phyloP scores from a whole-genome alignment of 345 rosid genomes.

The Arabis hirsuta region DNA sequence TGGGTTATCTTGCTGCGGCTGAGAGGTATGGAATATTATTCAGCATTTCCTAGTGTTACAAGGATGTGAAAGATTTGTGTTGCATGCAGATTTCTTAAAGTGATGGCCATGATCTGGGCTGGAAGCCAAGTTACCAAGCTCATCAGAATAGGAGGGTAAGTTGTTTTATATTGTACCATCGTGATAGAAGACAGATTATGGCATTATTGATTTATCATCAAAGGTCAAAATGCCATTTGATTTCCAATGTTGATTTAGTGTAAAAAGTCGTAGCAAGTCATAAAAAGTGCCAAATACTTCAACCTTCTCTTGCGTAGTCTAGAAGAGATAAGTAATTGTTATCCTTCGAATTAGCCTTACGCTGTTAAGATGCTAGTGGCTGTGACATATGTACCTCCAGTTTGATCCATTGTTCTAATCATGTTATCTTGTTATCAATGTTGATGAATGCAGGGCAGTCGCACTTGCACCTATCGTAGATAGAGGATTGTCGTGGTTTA shows the following conservation, averaged over 20 bases:
- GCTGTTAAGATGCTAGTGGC: no score
- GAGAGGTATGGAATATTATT: constrained; percentile 58
- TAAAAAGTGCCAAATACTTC: no score
- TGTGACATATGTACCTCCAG: background rate
- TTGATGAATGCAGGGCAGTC: constrained; percentile 68
- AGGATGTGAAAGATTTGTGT: constrained; percentile 25
- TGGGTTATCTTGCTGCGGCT: constrained; percentile 80
- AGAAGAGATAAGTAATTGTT: no score
- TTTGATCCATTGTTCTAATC: background rate
- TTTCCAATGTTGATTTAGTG: no score
- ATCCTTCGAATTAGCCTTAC: no score
- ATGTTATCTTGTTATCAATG: background rate
- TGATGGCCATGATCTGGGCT: constrained; percentile 98
- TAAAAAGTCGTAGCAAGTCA: no score
- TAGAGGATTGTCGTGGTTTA: constrained; percentile 83
- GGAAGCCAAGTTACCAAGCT: constrained; percentile 97
- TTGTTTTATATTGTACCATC: background rate
- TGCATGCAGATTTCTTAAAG: constrained; percentile 74
- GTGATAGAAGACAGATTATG: background rate
- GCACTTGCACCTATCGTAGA: constrained; percentile 92
- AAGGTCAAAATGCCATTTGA: no score
- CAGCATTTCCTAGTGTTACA: constrained; percentile 24
- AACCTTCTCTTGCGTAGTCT: no score
- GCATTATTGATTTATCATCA: background rate
- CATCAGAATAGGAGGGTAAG: constrained; percentile 87